phyloP scores from a whole-genome alignment of 805 yeast species.

The Nakazawaea pomicola region DNA sequence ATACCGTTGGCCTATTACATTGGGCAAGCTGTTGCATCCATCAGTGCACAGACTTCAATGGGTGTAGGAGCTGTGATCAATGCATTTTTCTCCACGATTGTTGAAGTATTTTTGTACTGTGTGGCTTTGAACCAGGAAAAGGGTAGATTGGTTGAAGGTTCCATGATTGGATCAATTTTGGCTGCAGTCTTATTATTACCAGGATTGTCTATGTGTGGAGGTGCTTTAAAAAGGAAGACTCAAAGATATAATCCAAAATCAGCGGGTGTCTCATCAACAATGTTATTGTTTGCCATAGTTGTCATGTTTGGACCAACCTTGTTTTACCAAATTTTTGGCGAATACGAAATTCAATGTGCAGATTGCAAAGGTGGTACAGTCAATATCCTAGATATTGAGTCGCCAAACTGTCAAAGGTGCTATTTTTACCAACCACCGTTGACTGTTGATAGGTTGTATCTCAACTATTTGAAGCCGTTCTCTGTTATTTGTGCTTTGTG shows the following conservation, averaged over 20 bases:
- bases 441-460: constrained; percentile 61
- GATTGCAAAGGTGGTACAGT: constrained; percentile 36
- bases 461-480: constrained; percentile 72
- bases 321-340: constrained; percentile 85
- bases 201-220: constrained; percentile 96
- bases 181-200: constrained; percentile 92
- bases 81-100: constrained; percentile 95
- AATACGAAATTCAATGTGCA: constrained; percentile 70
- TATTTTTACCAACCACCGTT: constrained; percentile 76
- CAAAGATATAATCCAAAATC: constrained; percentile 94
- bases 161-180: constrained; percentile 87
- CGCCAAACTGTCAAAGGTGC: constrained; percentile 57
- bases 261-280: constrained; percentile 96
- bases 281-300: constrained; percentile 85
- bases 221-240: constrained; percentile 87
- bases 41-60: constrained; percentile 97
- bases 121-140: constrained; percentile 85
- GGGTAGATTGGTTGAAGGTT: constrained; percentile 90
- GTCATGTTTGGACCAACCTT: constrained; percentile 92
- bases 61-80: constrained; percentile 98
- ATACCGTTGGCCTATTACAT: constrained; percentile 94
- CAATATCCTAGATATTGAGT: not conserved
- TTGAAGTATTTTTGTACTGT: constrained; percentile 87
- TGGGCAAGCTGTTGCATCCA: constrained; percentile 99
- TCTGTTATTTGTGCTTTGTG: constrained; percentile 74